A percentile compares a stretch with the other conserved stretches of the same genome.
These are phyloP conservation scores for Cutaneotrichosporon sp. DNA, from an alignment of 1,284 basidiomycete species.

Conservation along the genomic window DNA sequence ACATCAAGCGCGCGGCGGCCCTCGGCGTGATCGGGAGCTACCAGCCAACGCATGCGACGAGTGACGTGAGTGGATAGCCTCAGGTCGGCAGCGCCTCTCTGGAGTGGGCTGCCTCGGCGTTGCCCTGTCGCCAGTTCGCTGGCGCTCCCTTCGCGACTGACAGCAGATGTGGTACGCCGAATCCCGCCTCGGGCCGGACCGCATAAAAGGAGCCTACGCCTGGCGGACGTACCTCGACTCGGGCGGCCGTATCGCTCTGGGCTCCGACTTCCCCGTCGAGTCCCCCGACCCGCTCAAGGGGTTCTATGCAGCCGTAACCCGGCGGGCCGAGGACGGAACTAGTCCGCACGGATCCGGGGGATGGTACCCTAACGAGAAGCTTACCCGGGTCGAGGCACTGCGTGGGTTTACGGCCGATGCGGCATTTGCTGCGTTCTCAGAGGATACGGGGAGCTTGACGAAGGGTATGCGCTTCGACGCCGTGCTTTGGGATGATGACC, in stretches of 20 bases:
- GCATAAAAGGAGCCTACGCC: conserved; percentile 82
- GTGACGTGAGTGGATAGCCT: conserved; percentile 41
- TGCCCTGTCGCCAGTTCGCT: not conserved
- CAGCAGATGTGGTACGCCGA: conserved; percentile 83
- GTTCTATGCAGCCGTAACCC: conserved; percentile 81
- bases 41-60: conserved; percentile 79
- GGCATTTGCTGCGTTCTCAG: conserved; percentile 78
- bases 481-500: conserved; percentile 73
- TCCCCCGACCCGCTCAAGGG: conserved; percentile 57
- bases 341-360: conserved; percentile 78
- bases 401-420: conserved; percentile 73
- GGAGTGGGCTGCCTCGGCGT: not conserved
- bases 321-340: conserved; percentile 65
- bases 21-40: conserved; percentile 86
- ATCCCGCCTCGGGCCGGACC: conserved; percentile 68
- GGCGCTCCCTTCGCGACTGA: not conserved
- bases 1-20: conserved; percentile 66
- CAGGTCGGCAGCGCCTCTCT: too few relatives aligned
- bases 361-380: conserved; percentile 71
- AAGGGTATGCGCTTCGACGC: conserved; percentile 81
- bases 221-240: conserved; percentile 71
- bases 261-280: conserved; percentile 91
- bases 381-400: conserved; percentile 67
- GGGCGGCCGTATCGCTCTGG: conserved; percentile 66
- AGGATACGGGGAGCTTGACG: conserved; percentile 64